Conservation (phyloP, 257 asterid species). For the Fraxinus excelsior region DNA sequence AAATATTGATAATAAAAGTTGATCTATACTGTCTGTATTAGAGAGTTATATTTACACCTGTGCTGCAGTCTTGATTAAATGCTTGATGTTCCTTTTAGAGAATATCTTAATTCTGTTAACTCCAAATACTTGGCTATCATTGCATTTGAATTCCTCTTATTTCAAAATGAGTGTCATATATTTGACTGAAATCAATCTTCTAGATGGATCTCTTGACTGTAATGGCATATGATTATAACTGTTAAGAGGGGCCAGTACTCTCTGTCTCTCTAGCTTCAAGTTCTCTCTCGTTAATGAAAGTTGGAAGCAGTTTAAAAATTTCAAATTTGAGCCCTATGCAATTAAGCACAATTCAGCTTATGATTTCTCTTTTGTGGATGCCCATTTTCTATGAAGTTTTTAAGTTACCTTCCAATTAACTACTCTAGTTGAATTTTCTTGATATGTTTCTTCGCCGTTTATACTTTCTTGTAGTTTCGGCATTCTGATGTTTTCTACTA, state of each 20-base stretch:
- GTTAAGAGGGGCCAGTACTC: neutral
- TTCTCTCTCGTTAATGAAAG: neutral
- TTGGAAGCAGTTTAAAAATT: neutral
- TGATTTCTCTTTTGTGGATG: neutral
- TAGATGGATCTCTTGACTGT: neutral
- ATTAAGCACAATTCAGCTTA: constrained; percentile 3
- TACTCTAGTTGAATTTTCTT: neutral
- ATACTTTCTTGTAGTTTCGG: constrained; percentile 20
- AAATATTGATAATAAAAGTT: neutral
- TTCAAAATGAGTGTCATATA: neutral
- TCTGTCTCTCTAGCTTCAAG: neutral
- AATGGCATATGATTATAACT: neutral
- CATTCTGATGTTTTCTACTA: constrained; percentile 28
- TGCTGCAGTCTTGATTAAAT: neutral
- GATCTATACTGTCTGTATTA: neutral
- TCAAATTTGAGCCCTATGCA: neutral
- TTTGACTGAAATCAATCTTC: neutral
- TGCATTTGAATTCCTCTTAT: neutral
- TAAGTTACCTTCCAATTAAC: neutral
- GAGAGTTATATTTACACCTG: neutral
- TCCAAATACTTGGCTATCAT: neutral
- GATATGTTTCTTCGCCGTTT: constrained; percentile 11
- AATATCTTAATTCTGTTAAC: neutral
- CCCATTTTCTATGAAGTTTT: neutral
- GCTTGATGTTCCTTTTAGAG: neutral